Evolutionary conservation across 345 rosid genomes (phyloP).

Genomic region (Brassica rapa): DNA sequence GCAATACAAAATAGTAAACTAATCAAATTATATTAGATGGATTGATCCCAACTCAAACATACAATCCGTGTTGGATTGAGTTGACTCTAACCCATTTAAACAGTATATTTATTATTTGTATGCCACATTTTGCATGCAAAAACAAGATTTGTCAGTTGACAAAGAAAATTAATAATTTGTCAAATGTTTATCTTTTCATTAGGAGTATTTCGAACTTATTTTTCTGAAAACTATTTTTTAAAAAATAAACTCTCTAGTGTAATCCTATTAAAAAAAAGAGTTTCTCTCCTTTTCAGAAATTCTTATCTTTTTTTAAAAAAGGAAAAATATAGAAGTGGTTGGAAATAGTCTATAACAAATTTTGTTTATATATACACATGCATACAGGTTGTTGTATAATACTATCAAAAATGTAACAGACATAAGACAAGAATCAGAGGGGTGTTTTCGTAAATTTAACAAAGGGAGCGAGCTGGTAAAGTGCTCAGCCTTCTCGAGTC

Average conservation of each 20-base stretch:
- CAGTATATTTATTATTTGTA: background rate
- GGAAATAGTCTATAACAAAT: no score
- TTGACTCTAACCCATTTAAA: background rate
- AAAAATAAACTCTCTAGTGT: no score
- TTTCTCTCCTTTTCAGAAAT: no score
- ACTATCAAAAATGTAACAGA: background rate
- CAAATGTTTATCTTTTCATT: no score
- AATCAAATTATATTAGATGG: background rate
- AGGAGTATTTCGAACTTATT: no score
- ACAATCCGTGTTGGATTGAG: background rate
- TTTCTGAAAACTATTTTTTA: no score
- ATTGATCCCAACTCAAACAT: background rate
- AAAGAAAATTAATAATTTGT: background rate
- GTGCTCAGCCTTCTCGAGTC: conserved; percentile 19
- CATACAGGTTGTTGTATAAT: background rate
- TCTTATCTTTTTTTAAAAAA: no score
- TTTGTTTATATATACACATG: background rate
- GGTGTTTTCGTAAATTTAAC: conserved; percentile 5
- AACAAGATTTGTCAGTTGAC: no score
- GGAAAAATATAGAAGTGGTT: no score
- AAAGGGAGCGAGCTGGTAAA: conserved; percentile 13
- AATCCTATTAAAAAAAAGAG: no score
- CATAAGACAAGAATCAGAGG: conserved; percentile 13
- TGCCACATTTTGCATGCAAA: conserved; percentile 5
- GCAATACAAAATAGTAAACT: background rate